Evolutionary conservation across 2,329 filamentous ascomycete genomes (phyloP).

Genomic region (Chalaropsis thielavioides): DNA sequence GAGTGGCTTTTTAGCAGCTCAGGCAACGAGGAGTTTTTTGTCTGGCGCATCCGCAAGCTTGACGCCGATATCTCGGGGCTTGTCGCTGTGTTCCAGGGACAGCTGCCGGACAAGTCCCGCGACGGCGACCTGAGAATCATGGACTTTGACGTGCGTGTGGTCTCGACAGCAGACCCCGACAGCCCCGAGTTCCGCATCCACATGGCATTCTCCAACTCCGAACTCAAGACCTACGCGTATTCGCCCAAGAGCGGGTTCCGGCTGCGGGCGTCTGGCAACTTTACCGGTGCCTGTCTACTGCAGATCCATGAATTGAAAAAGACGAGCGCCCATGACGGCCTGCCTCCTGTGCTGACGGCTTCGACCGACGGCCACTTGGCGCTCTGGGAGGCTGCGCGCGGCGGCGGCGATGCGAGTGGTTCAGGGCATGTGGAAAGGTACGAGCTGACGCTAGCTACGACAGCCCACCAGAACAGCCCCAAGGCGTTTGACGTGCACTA

Average conservation of each 20-base stretch:
- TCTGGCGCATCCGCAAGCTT: slow-evolving; percentile 55
- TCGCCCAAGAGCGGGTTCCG: slow-evolving; percentile 29
- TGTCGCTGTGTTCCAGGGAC: slow-evolving; percentile 42
- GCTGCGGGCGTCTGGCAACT: slow-evolving; percentile 40
- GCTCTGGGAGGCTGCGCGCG: slow-evolving; percentile 36
- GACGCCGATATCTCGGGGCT: slow-evolving; percentile 36
- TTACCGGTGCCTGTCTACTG: slow-evolving; percentile 63
- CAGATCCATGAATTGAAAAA: slow-evolving; percentile 37
- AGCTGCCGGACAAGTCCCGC: slow-evolving; percentile 35
- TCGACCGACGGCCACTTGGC: slow-evolving; percentile 70
- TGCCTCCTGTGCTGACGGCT: slow-evolving; percentile 42
- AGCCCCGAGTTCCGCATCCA: slow-evolving; percentile 41
- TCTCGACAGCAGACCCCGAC: slow-evolving; percentile 19
- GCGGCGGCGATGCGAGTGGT: background rate
- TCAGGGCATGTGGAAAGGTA: slow-evolving; percentile 19
- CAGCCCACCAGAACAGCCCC: slow-evolving; percentile 67
- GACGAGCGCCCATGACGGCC: slow-evolving; percentile 4
- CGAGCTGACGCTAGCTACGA: slow-evolving; percentile 24
- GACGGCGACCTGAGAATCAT: slow-evolving; percentile 63
- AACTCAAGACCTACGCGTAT: slow-evolving; percentile 47
- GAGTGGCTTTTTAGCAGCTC: slow-evolving; percentile 69
- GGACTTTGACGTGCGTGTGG: slow-evolving; percentile 49
- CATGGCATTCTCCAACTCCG: slow-evolving; percentile 74
- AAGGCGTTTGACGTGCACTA: slow-evolving; percentile 45
- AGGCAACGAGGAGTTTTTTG: slow-evolving; percentile 76